Conservation (phyloP, 768 basidiomycete genomes). For the Boletus pseudo-olivaceus region DNA sequence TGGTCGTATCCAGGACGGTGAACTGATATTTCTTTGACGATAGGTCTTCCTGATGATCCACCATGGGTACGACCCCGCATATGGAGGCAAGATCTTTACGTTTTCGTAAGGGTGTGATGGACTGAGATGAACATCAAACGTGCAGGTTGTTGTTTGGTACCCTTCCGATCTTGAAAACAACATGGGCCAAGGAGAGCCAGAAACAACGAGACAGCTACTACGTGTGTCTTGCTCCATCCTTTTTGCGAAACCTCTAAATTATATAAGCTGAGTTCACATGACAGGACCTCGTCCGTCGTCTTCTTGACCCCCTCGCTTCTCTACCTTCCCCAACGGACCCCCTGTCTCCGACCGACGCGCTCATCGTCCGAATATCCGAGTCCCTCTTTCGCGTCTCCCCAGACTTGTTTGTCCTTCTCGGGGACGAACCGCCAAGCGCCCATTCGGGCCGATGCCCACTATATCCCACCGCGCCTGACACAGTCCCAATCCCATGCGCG, state of each 20-base stretch:
- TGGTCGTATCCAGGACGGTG: not conserved
- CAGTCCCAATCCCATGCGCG: slow-evolving; percentile 48
- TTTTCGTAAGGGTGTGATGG: not conserved
- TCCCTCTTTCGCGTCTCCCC: slow-evolving; percentile 56
- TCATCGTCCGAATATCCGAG: slow-evolving; percentile 47
- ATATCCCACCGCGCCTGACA: slow-evolving; percentile 42
- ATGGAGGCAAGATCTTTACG: slow-evolving; percentile 57
- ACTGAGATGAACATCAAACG: slow-evolving; percentile 5
- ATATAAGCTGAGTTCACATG: slow-evolving; percentile 8
- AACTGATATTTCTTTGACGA: slow-evolving; percentile 1
- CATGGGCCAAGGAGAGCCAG: slow-evolving; percentile 54
- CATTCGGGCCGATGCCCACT: slow-evolving; percentile 43
- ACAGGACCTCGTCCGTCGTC: slow-evolving; percentile 66
- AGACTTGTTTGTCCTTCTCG: slow-evolving; percentile 47
- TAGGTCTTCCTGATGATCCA: slow-evolving; percentile 74
- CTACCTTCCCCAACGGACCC: slow-evolving; percentile 42
- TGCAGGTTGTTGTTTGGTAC: slow-evolving; percentile 60
- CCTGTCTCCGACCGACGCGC: slow-evolving; percentile 42
- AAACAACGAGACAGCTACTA: slow-evolving; percentile 73
- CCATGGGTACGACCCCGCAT: slow-evolving; percentile 71
- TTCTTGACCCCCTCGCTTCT: slow-evolving; percentile 52
- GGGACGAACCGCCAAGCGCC: slow-evolving; percentile 47
- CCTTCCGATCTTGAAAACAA: slow-evolving; percentile 51
- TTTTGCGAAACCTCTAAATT: not conserved
- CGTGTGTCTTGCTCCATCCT: slow-evolving; percentile 39